Evolutionary conservation across 2,329 filamentous ascomycete genomes (phyloP).

Genomic region (Albifimbria verrucaria): DNA sequence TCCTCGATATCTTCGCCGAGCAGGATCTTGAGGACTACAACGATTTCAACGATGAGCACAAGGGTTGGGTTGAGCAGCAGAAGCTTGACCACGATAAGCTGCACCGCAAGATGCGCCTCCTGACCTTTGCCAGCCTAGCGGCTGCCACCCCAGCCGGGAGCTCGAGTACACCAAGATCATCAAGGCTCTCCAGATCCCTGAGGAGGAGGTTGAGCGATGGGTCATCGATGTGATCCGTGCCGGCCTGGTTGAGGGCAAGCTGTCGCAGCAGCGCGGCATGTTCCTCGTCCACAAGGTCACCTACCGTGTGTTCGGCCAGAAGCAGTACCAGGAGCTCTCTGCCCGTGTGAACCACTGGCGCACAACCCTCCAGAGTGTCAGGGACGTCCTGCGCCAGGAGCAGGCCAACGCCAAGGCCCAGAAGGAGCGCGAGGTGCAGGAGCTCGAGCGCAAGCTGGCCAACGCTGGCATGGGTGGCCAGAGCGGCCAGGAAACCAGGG

Average conservation of each 20-base stretch:
- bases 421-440: constrained; percentile 73
- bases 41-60: constrained; percentile 90
- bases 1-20: constrained; percentile 92
- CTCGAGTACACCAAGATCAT: constrained; percentile 85
- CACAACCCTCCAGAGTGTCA: constrained; percentile 73
- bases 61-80: constrained; percentile 77
- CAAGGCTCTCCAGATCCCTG: constrained; percentile 77
- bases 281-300: constrained; percentile 96
- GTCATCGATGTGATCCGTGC: constrained; percentile 97
- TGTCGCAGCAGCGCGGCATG: constrained; percentile 86
- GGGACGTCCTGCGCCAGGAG: constrained; percentile 74
- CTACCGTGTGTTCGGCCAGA: constrained; percentile 95
- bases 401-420: constrained; percentile 74
- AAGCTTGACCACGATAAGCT: constrained; percentile 70
- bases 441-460: constrained; percentile 65
- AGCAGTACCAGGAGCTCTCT: constrained; percentile 95
- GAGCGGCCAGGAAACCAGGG: constrained; percentile 22
- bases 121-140: constrained; percentile 87
- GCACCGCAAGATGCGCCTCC: constrained; percentile 91
- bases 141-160: constrained; percentile 80
- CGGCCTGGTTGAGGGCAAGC: constrained; percentile 91
- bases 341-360: constrained; percentile 90
- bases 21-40: constrained; percentile 94
- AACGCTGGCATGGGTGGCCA: constrained; percentile 33
- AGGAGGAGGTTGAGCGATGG: constrained; percentile 93